phyloP scores from a whole-genome alignment of 2,329 filamentous ascomycete genomes.

The Apiospora kogelbergensis region DNA sequence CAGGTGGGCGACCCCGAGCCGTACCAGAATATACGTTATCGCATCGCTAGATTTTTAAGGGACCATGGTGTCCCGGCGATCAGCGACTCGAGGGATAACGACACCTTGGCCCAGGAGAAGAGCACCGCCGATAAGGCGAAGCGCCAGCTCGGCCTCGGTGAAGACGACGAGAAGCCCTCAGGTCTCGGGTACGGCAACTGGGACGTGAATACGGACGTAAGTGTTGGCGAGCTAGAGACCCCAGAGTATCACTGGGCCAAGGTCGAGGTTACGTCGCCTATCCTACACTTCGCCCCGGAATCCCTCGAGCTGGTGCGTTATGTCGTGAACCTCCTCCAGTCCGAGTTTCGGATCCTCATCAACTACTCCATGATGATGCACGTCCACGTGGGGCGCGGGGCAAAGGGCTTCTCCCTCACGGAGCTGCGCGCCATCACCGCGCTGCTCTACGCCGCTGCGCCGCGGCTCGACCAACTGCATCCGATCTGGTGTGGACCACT shows the following conservation, averaged over 20 bases:
- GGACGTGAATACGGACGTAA: slow-evolving; percentile 7
- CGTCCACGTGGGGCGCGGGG: slow-evolving; percentile 11
- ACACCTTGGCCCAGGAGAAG: neutral
- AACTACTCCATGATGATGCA: slow-evolving; percentile 7
- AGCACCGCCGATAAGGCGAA: neutral
- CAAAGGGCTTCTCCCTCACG: neutral
- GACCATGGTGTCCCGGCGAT: neutral
- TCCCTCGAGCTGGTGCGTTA: neutral
- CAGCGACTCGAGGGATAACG: slow-evolving; percentile 7
- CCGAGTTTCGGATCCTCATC: slow-evolving; percentile 8
- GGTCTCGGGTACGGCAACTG: neutral
- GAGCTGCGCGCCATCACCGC: slow-evolving; percentile 4
- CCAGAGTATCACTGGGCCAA: neutral
- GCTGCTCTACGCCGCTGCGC: slow-evolving; percentile 5
- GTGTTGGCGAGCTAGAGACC: neutral
- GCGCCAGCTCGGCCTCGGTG: neutral
- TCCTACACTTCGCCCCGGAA: neutral
- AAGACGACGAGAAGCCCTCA: neutral
- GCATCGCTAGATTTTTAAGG: slow-evolving; percentile 6
- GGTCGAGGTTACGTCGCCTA: slow-evolving; percentile 6
- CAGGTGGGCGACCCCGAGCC: neutral
- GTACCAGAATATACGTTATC: neutral
- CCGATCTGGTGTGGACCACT: slow-evolving; percentile 10
- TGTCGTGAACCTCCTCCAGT: slow-evolving; percentile 9
- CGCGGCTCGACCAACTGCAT: slow-evolving; percentile 11